Evolutionary conservation across 2,329 filamentous ascomycete genomes (phyloP).

Genomic region (Hypoxylon sp.): DNA sequence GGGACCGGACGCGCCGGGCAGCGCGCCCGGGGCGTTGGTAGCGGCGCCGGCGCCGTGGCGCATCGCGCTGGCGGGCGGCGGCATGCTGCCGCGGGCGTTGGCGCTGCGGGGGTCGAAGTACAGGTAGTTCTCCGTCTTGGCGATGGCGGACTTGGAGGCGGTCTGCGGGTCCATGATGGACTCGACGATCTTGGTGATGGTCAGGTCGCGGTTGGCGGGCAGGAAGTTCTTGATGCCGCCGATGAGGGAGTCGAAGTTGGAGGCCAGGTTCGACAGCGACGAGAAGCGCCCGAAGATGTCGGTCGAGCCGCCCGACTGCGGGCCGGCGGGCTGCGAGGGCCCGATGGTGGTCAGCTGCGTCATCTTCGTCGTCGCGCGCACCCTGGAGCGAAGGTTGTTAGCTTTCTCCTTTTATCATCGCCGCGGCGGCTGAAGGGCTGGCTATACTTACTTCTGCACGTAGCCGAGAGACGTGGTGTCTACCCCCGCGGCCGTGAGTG

Average conservation of each 20-base stretch:
- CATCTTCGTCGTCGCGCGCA: constrained; percentile 96
- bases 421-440: constrained; percentile 9
- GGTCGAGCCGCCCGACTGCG: constrained; percentile 69
- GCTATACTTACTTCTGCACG: constrained; percentile 77
- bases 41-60: constrained; percentile 56
- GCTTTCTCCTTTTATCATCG: not conserved
- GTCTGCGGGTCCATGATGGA: constrained; percentile 96
- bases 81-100: constrained; percentile 92
- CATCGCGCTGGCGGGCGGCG: constrained; percentile 73
- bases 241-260: constrained; percentile 93
- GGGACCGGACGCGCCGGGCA: constrained; percentile 58
- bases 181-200: constrained; percentile 97
- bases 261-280: constrained; percentile 83
- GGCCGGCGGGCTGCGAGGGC: constrained; percentile 70
- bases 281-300: constrained; percentile 95
- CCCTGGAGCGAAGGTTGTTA: constrained; percentile 59
- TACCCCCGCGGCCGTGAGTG: constrained; percentile 78
- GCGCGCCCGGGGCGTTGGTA: constrained; percentile 56
- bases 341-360: constrained; percentile 96
- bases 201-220: constrained; percentile 94
- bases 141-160: constrained; percentile 90
- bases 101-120: constrained; percentile 97
- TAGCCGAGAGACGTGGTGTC: constrained; percentile 85
- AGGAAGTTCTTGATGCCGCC: constrained; percentile 98
- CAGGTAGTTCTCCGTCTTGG: constrained; percentile 95